Evolutionary conservation across 1,284 basidiomycete genomes (phyloP), one percentile per base, ranked within the genome.

Genomic region (Hymenochaete sp.): DNA sequence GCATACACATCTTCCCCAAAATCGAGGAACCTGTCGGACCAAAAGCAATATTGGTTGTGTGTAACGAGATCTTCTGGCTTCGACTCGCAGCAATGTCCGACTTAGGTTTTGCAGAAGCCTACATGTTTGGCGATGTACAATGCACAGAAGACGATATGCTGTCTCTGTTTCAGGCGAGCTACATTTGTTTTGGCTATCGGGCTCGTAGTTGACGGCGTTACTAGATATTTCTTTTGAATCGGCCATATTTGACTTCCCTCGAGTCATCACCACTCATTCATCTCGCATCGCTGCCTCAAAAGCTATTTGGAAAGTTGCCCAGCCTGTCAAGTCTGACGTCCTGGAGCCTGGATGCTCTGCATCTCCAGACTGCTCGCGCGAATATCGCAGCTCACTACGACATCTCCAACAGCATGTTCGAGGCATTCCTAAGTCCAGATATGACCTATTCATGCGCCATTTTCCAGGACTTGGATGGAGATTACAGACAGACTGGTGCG

Each of bases 401-500:
- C 55, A 77, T 85, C 39, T 77, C 75, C 1, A 81, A 82, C 55
- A 66, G 66, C 6, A 73, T 76, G 72, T 75, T 73, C 50, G 59
- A 65, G 37, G 78, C 75, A 0, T 88, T 88, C 60, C 60, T 89
- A 21, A 80, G 77, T 1, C 58, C 68, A 44, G 85, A 90, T 59
- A 89, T 91, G 85, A 88, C 81, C 13, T 89, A 90, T 59, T 84
- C 81, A 0, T 87, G 79, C 56, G 83, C 74, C 3, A 82, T 86
- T 51, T 87, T 80, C 57, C 64, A 73, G 10, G 73, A 79, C 26
- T 62, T 82, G 1, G 76, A 85, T 53, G 72, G 68, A 3, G 82
- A 86, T 55, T n/a, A n/a, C n/a, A n/a, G n/a, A n/a, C n/a, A n/a
- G n/a, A n/a, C n/a, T n/a, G n/a, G n/a, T n/a, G n/a, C n/a, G n/a